Evolutionary conservation across 2,329 filamentous ascomycete species (phyloP), one percentile per base, ranked within the genome.

Genomic region (Rhynchosporium secalis): DNA sequence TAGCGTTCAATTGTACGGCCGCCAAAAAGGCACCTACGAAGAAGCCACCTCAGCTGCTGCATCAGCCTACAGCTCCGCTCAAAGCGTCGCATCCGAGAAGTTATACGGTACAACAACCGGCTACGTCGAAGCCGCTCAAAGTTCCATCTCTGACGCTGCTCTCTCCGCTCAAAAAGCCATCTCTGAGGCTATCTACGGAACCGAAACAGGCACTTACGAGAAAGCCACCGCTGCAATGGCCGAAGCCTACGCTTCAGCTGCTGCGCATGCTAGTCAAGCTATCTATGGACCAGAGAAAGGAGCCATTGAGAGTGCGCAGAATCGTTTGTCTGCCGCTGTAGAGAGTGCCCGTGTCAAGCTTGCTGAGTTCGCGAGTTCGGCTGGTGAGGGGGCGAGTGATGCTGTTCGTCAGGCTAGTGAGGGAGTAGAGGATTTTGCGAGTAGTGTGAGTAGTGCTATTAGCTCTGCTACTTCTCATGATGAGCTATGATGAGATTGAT

Each of bases 1-100:
- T 1, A 85, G 80, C 51, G 73, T 78, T 10, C 83, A 84, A 51
- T 73, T 86, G 20, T 86, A 87, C 67, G 85, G 84, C 47, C 80
- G 81, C 1, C 74, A 76, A 26, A 84, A 83, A 70, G 81, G 83
- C 33, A 75, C 76, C 2, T 76, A 78, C 33, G 84, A 86, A 69
- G 76, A 83, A 70, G 83, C 80, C 2, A 82, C 80, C 26, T 80
- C 80, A 29, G 81, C 80, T 13, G 81, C 80, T 2, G 78, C 80
- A 3, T 81, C 79, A 57, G 81, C 79, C 3, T 84, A 83, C 69
- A 78, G 77, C 15, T 80, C 80, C 2, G 79, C 78, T 4, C 77
- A 78, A 49, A 78, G 78, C 38, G 77, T 78, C 28, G 77, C 80
- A 48, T 84, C 80, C 57, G 79, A 80, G 67, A 81, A 81, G 40